Base-by-base conservation (phyloP, 495 filamentous ascomycete genomes). In the Paragyromitra xinjiangensis region DNA sequence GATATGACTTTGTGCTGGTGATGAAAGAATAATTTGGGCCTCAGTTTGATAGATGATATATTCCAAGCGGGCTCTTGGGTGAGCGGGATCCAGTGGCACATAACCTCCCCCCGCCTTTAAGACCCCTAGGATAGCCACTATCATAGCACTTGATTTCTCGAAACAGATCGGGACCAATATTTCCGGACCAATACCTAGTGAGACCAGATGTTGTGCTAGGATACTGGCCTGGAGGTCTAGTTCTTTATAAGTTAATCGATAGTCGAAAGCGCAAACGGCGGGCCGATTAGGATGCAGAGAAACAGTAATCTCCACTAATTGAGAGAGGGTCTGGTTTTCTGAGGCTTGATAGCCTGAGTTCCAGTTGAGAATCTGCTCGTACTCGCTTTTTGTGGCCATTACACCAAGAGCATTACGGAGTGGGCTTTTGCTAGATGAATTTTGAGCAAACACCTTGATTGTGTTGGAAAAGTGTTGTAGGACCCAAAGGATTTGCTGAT, bases 11-110 rank as follows among this genome's bases (percentile, higher is more conserved):
- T 73, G 70, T 7, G 50, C 40, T 3, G 70, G 61, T 34, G 70
- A 73, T 45, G 50, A 65, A 37, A 73, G 70, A 50, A 73, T 56
- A 24, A 73, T 48, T 29, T 16, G 6, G 83, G 76, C 64, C n/a
- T 64, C 64, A 76, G 75, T 56, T 77, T 72, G 39, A 66, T 68
- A 70, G 12, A 84, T 37, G 50, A 85, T 77, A 14, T 69, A 75
- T 37, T 78, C 83, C n/a, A 89, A 81, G 2, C 90, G 86, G 59
- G 84, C 81, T 9, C 81, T 81, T 16, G 89, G 89, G 70, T 91
- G 88, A 3, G 84, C 83, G 12, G 89, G 87, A 44, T 90, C 88
- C 24, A 91, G 81, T 3, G 88, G 89, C 26, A 91, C 88, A 74
- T 86, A 86, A 62, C 85, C 84, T 6, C 82, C 86, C 39, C 88